Percentiles rank a stretch among this genome's conserved stretches.
These are phyloP conservation scores for Heterobasidion irregulare DNA, from an alignment of 1,284 basidiomycete species.

Conservation along the genomic window DNA sequence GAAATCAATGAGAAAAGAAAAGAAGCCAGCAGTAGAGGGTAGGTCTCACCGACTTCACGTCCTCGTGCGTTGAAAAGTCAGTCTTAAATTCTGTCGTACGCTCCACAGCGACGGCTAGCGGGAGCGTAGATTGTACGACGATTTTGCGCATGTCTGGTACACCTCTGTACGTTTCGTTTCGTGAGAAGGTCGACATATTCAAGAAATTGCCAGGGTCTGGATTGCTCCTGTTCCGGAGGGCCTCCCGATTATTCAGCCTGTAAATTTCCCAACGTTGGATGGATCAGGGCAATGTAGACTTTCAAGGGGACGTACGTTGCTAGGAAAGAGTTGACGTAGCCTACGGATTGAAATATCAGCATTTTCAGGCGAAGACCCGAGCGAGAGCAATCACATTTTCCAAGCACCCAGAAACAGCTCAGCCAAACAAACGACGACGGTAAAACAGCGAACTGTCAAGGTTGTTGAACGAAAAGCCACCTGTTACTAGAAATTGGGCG, in stretches of 20 bases:
- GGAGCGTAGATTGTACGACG: not conserved
- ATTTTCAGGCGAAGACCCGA: not conserved
- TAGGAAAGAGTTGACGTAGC: constrained; percentile 21
- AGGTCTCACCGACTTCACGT: too few species aligned
- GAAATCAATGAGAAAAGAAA: too few species aligned
- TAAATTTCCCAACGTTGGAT: not conserved
- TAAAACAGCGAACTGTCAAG: constrained; percentile 19
- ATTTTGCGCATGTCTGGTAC: not conserved
- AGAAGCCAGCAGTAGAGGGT: too few species aligned
- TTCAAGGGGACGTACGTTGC: constrained; percentile 12
- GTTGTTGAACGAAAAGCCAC: not conserved
- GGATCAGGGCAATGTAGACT: not conserved
- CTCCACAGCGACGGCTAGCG: not conserved
- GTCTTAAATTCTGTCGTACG: not conserved
- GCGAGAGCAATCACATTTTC: constrained; percentile 16
- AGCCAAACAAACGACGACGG: constrained; percentile 23
- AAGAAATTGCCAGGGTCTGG: not conserved
- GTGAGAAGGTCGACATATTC: not conserved
- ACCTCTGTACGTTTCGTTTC: not conserved
- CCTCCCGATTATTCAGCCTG: not conserved
- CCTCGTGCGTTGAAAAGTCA: not conserved
- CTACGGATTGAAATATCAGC: constrained; percentile 1
- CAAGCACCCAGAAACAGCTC: constrained; percentile 24
- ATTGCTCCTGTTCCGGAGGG: not conserved
- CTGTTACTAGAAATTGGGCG: not conserved